These are phyloP conservation scores for Xylogone sp. DNA, from an alignment of 2,329 filamentous ascomycete species.

Conservation along the genomic window DNA sequence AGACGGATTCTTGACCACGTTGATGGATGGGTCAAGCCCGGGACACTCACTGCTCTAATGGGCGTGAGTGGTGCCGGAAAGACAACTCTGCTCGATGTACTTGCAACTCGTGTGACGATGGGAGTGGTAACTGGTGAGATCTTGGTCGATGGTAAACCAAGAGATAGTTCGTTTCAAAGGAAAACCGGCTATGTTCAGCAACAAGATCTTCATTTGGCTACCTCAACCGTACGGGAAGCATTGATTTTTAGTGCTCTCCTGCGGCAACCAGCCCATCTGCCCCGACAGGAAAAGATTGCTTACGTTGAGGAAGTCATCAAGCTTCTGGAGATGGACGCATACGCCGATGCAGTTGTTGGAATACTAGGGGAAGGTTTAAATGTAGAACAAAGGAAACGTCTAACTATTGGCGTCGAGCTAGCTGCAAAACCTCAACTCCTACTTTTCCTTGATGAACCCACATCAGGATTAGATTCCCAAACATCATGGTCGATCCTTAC, in stretches of 20 bases:
- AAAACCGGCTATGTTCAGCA: slow-evolving; percentile 92
- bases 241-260: slow-evolving; percentile 84
- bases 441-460: slow-evolving; percentile 90
- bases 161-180: slow-evolving; percentile 75
- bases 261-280: slow-evolving; percentile 71
- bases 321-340: slow-evolving; percentile 84
- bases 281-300: slow-evolving; percentile 72
- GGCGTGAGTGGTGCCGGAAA: slow-evolving; percentile 71
- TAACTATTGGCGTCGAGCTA: slow-evolving; percentile 92
- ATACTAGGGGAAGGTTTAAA: slow-evolving; percentile 70
- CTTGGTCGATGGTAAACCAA: slow-evolving; percentile 57
- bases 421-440: slow-evolving; percentile 85
- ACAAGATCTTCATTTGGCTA: slow-evolving; percentile 82
- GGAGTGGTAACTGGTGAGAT: slow-evolving; percentile 86
- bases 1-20: slow-evolving; percentile 65
- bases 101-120: slow-evolving; percentile 78
- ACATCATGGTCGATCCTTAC: slow-evolving; percentile 89
- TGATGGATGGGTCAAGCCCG: slow-evolving; percentile 68
- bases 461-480: slow-evolving; percentile 86
- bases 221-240: slow-evolving; percentile 83
- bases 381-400: slow-evolving; percentile 63
- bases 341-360: slow-evolving; percentile 87
- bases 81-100: slow-evolving; percentile 77
- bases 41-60: slow-evolving; percentile 66
- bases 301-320: slow-evolving; percentile 91